Conservation (phyloP, 306 rosid species). For the Vigna reflexopilosa region DNA sequence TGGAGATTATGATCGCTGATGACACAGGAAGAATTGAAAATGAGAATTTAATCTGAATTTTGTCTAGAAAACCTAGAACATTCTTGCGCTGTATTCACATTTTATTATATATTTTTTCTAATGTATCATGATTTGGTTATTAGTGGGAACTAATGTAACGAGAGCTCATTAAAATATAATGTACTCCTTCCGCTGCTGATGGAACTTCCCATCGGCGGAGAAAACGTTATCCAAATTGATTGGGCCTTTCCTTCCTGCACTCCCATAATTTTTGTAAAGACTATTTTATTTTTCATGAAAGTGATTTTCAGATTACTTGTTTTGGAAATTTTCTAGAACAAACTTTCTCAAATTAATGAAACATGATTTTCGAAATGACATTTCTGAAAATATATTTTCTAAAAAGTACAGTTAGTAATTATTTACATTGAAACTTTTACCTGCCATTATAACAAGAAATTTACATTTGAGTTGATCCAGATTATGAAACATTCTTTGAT, state of each 20-base stretch:
- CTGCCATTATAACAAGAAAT: not conserved
- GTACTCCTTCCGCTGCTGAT: not conserved
- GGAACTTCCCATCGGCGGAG: not conserved
- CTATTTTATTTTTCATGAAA: no score
- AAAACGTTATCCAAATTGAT: not conserved
- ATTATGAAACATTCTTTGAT: not conserved
- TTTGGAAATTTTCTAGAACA: no score
- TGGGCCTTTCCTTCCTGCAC: not conserved
- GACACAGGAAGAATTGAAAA: conserved; percentile 55
- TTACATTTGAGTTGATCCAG: not conserved
- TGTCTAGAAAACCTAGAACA: not conserved
- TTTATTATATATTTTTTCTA: not conserved
- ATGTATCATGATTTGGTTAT: conserved; percentile 24
- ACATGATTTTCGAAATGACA: no score
- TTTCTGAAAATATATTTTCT: no score
- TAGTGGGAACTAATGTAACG: conserved; percentile 11
- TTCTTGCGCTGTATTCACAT: conserved; percentile 14
- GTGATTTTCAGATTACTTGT: no score
- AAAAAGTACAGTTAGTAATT: no score
- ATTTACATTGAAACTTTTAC: not conserved
- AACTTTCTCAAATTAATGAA: no score
- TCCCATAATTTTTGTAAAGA: no score
- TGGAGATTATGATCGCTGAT: conserved; percentile 89
- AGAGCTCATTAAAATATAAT: not conserved
- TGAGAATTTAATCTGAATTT: conserved; percentile 42